Conservation (phyloP, 768 basidiomycete genomes). For the Hypholoma fasciculare region DNA sequence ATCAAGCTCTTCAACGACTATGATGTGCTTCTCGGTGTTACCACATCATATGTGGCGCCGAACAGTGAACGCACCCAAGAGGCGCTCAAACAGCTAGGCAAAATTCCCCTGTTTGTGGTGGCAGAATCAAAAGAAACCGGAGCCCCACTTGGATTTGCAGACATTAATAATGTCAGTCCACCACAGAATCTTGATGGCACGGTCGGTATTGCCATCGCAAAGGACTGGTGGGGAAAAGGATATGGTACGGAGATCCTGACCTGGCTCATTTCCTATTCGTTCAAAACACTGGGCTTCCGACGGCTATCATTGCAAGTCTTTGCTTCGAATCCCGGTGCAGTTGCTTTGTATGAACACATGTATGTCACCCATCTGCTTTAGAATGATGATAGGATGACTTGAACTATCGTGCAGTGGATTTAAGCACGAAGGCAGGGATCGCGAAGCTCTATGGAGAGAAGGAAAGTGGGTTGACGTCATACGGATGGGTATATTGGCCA, state of each 20-base stretch:
- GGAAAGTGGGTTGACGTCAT: slow-evolving; percentile 1
- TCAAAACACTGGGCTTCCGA: not conserved
- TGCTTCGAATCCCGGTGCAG: not conserved
- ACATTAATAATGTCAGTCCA: not conserved
- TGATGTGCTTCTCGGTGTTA: not conserved
- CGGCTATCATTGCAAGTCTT: not conserved
- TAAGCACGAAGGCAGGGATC: not conserved
- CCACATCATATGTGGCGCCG: not conserved
- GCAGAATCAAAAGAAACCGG: not conserved
- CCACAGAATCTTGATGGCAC: not conserved
- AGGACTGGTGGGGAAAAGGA: not conserved
- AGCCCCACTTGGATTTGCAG: not conserved
- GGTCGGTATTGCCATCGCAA: not conserved
- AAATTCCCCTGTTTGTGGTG: not conserved
- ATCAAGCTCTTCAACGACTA: not conserved
- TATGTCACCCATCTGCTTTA: not conserved
- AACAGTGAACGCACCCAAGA: not conserved
- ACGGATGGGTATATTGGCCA: not conserved
- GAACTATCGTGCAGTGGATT: not conserved
- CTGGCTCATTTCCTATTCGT: not conserved
- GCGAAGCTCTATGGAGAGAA: not conserved
- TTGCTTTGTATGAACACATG: not conserved
- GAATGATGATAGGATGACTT: not conserved
- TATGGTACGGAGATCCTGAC: not conserved
- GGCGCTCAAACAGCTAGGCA: not conserved